Conservation (phyloP, 495 filamentous ascomycete species). For the Ramalina intermedia region DNA sequence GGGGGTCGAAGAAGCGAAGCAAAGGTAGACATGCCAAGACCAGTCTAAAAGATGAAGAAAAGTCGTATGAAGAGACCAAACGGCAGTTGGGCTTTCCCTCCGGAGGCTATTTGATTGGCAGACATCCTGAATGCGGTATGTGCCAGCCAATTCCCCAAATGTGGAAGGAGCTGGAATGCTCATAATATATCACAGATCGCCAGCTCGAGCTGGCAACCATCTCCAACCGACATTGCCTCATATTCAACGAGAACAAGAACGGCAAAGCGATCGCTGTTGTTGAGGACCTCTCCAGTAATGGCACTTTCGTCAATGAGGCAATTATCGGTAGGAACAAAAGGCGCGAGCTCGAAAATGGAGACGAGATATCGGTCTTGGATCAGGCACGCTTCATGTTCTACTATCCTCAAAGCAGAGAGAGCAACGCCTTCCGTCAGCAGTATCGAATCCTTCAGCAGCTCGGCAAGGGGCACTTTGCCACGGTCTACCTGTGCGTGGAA, state of each 20-base stretch:
- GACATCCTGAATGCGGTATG: slow-evolving; percentile 90
- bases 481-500: slow-evolving; percentile 83
- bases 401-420: slow-evolving; percentile 58
- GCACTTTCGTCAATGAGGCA: slow-evolving; percentile 88
- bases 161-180: not conserved
- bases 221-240: slow-evolving; percentile 87
- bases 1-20: slow-evolving; percentile 23
- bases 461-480: slow-evolving; percentile 93
- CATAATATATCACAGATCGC: slow-evolving; percentile 43
- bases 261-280: slow-evolving; percentile 68
- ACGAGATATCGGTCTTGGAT: slow-evolving; percentile 76
- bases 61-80: slow-evolving; percentile 35
- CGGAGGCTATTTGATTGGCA: slow-evolving; percentile 81
- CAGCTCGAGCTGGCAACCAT: slow-evolving; percentile 65
- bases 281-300: slow-evolving; percentile 91
- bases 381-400: slow-evolving; percentile 78
- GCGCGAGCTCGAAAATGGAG: slow-evolving; percentile 71
- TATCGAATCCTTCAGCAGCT: slow-evolving; percentile 75
- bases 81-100: slow-evolving; percentile 34
- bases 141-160: not conserved
- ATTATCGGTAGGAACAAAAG: slow-evolving; percentile 84
- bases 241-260: slow-evolving; percentile 77
- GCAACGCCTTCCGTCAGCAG: slow-evolving; percentile 70
- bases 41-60: slow-evolving; percentile 36
- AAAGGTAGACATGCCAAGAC: slow-evolving; percentile 18